Percentiles rank a stretch among this genome's conserved stretches.
Conservation (phyloP, 2,329 filamentous ascomycete species). For the Colletotrichum destructivum region DNA sequence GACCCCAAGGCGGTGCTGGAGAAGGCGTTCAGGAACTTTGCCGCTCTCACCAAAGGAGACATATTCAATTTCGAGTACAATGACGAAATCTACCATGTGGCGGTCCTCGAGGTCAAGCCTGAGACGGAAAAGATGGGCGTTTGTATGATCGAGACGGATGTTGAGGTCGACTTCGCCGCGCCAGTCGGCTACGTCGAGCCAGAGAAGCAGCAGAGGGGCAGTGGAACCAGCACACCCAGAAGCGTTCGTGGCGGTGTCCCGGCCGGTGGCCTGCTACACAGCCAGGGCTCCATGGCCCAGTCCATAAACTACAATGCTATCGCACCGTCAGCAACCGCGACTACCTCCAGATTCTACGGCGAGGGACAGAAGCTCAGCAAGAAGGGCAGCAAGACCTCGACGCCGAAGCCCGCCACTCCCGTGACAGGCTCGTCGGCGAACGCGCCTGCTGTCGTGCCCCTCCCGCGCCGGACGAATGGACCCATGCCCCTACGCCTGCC, state of each 20-base stretch:
- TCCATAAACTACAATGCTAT: conserved; percentile 97
- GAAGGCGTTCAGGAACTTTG: conserved; percentile 96
- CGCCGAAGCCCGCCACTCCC: conserved; percentile 82
- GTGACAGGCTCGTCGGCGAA: conserved; percentile 70
- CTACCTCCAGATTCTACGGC: conserved; percentile 83
- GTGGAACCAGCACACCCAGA: conserved; percentile 89
- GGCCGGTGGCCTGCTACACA: conserved; percentile 82
- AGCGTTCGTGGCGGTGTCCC: conserved; percentile 74
- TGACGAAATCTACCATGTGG: conserved; percentile 92
- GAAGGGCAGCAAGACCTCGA: conserved; percentile 82
- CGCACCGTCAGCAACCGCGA: conserved; percentile 80
- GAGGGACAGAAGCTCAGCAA: conserved; percentile 89
- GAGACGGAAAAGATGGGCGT: conserved; percentile 87
- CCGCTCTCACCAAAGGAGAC: conserved; percentile 92
- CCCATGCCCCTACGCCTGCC: conserved; percentile 88
- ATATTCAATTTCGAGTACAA: conserved; percentile 98
- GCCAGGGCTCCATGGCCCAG: conserved; percentile 94
- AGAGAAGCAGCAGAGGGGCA: conserved; percentile 68
- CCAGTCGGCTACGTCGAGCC: conserved; percentile 96
- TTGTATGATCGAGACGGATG: conserved; percentile 95
- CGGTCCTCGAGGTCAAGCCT: conserved; percentile 94
- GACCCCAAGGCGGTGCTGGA: conserved; percentile 98
- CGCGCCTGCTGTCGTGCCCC: conserved; percentile 47
- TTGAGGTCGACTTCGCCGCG: conserved; percentile 95
- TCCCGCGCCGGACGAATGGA: conserved; percentile 75